Conservation (phyloP, 176 grass and related monocot genomes). For the Avena insularis region DNA sequence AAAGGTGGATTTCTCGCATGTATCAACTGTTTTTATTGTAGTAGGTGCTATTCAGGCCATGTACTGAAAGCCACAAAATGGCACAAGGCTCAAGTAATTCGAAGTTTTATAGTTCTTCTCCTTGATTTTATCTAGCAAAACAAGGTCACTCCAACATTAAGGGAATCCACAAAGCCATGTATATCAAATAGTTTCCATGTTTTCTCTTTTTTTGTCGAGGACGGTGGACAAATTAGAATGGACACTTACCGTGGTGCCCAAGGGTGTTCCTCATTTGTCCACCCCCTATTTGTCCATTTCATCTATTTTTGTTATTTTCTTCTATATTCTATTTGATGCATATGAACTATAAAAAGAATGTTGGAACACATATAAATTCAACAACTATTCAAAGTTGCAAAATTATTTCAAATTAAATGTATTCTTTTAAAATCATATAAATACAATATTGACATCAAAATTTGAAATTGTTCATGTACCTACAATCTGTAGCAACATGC, state of each 20-base stretch:
- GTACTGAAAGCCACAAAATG: too few relatives aligned
- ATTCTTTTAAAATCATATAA: not conserved
- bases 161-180: too few relatives aligned
- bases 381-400: not conserved
- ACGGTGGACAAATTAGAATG: not conserved
- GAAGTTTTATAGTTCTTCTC: too few relatives aligned
- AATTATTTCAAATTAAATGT: not conserved
- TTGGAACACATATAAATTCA: not conserved
- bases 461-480: not conserved
- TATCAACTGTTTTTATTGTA: too few relatives aligned
- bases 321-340: too few relatives aligned
- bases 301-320: not conserved
- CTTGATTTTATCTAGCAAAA: too few relatives aligned
- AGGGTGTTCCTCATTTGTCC: not conserved
- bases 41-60: too few relatives aligned
- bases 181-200: not conserved
- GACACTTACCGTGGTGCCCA: not conserved
- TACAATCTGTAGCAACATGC: too few relatives aligned
- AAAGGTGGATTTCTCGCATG: too few relatives aligned
- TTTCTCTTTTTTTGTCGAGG: not conserved
- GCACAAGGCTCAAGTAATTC: too few relatives aligned
- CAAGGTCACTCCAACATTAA: too few relatives aligned
- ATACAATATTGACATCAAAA: not conserved
- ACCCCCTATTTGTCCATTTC: not conserved
- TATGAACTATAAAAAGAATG: not conserved